Evolutionary conservation across 2,329 filamentous ascomycete genomes (phyloP).

Genomic region (Volutella citrinella): DNA sequence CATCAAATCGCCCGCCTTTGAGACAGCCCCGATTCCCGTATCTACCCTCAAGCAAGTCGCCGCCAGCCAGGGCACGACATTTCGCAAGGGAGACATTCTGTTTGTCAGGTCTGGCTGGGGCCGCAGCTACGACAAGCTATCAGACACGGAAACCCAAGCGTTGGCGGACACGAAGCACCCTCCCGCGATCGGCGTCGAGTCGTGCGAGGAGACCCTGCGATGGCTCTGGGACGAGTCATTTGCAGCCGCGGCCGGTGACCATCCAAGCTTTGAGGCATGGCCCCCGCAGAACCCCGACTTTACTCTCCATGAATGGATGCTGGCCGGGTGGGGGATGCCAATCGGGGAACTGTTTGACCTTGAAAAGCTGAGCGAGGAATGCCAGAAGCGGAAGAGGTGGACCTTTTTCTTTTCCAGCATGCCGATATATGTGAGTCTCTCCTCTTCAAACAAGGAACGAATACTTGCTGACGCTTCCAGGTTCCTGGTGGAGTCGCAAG

Average conservation of each 20-base stretch:
- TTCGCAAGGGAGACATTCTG: conserved; percentile 53
- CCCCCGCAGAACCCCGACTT: conserved; percentile 32
- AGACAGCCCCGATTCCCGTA: conserved; percentile 40
- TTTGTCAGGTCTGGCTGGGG: conserved; percentile 54
- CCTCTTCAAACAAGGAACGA: neutral
- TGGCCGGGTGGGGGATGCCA: conserved; percentile 50
- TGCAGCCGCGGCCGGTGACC: conserved; percentile 54
- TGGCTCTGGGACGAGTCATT: conserved; percentile 59
- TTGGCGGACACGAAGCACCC: conserved; percentile 29
- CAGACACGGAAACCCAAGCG: conserved; percentile 33
- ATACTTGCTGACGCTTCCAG: neutral
- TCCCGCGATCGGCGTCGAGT: conserved; percentile 42
- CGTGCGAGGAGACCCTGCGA: conserved; percentile 43
- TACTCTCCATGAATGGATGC: conserved; percentile 41
- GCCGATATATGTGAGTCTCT: conserved; percentile 10
- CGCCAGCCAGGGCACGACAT: conserved; percentile 37
- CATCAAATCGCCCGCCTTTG: conserved; percentile 36
- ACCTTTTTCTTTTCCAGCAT: conserved; percentile 36
- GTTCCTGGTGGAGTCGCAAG: neutral
- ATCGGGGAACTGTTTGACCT: conserved; percentile 49
- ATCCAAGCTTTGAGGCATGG: conserved; percentile 50
- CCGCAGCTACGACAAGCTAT: conserved; percentile 37
- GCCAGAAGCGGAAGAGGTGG: conserved; percentile 30
- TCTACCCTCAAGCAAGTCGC: conserved; percentile 42
- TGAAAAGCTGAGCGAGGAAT: conserved; percentile 35